Base-by-base conservation (phyloP, 192 early-diverging fungal genomes). In the Umbelopsis sp. region DNA sequence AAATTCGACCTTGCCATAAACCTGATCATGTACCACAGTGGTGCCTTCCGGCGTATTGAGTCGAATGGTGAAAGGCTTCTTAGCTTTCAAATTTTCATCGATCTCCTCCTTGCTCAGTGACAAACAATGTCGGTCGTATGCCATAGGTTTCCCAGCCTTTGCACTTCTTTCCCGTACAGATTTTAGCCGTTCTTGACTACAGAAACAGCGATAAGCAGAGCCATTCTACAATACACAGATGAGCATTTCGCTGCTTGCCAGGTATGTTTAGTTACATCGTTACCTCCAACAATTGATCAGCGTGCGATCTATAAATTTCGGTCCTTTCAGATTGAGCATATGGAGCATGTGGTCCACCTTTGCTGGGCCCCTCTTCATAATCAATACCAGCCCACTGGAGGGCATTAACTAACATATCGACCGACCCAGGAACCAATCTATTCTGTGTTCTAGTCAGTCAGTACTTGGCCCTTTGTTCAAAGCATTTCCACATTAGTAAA, bases 131-230 rank as follows among this genome's bases (percentile, higher is more conserved):
- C 89, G 76, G 74, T 98, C 96, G 70, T 98, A 98, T 22, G 86
- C 84, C 8, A 87, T 82, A 11, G 80, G 70, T 21, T 76, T 74
- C 1, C 90, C 91, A 4, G 82, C 73, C n/a, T 86, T 80, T 12
- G 83, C 84, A 4, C 86, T 78, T 49, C 78, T 70, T 33, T 80
- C 73, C 2, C 92, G 84, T 10, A 91, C 77, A 12, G 82, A 58
- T 9, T 86, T 81, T 23, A 96, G 80, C 7, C 92, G 86, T 46
- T 92, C 85, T 8, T 86, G 68, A 11, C 85, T 80, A 79, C 96
- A 98, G 70, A 95, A 98, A 74, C 96, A 98, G 27, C 92, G 84
- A 73, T 98, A 98, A 1, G 93, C 96, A 15, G 88, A 81, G 3
- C 89, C 92, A 1, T 78, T 72, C 33, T 89, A 64, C 16, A 10